Evolutionary conservation across 139 green algal genomes (phyloP), one percentile per base, ranked within the genome.

Genomic region (Coelastrella sp.): DNA sequence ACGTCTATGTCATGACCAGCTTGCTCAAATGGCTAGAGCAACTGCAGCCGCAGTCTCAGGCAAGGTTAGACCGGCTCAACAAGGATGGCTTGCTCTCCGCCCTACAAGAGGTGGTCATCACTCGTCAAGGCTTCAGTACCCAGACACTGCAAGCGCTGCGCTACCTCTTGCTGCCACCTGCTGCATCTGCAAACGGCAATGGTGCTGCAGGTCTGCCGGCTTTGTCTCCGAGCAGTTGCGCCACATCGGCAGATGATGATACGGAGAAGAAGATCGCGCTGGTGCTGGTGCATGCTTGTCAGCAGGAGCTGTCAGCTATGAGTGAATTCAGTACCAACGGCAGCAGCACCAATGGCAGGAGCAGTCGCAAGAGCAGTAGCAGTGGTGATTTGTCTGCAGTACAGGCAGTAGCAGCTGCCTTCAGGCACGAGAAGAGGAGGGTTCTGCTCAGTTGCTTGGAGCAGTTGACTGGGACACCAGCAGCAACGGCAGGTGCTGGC

Each of bases 1-100:
- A 95, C 81, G 51, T 62, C 71, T 92, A 92, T 79, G 35, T 89
- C 2, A 88, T 93, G 69, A 73, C 53, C 2, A 82, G 88, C 71
- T 41, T 90, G 76, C 60, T 88, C n/a, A 82, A 81, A 21, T 88
- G 84, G 84, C 57, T 84, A 11, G 84, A 89, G 25, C 73, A 87
- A 53, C n/a, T 72, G 35, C 41, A 35, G 53, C 50, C 35, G 0
- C 40, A 34, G 17, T 51, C 32, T 13, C 64, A 85, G 57, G 30
- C 13, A 0, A 77, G 86, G 0, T 63, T 93, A 45, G 86, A 84
- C 25, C 53, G 17, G 38, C 84, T 93, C 4, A 82, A 83, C 21
- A 27, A 21, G 13, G 86, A 77, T 15, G 81, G 85, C 5, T 79
- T 93, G 75, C 73, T 86, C 0, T 25, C 0, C n/a, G 57, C 53